Evolutionary conservation across 257 asterid genomes (phyloP).

Genomic region (Plectranthus barbatus): DNA sequence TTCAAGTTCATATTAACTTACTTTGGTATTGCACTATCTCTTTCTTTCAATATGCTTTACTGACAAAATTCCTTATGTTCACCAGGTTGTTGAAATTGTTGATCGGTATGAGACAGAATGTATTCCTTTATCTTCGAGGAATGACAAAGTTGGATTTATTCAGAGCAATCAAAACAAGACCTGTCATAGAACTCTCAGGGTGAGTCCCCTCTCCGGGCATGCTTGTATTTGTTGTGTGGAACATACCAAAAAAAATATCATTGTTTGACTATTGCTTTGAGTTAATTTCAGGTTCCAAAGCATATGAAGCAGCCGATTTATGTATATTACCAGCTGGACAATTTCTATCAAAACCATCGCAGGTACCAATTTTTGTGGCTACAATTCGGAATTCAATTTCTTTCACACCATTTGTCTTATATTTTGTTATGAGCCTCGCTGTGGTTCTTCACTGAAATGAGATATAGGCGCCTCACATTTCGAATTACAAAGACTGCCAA

Average conservation of each 20-base stretch:
- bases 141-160: constrained; percentile 39
- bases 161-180: constrained; percentile 34
- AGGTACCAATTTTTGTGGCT: constrained; percentile 37
- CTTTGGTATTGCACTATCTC: not conserved
- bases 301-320: constrained; percentile 47
- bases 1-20: not conserved
- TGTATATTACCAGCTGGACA: constrained; percentile 61
- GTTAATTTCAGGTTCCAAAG: constrained; percentile 37
- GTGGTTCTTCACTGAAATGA: constrained; percentile 6
- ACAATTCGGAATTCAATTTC: not conserved
- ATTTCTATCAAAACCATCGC: constrained; percentile 64
- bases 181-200: constrained; percentile 43
- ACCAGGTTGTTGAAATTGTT: constrained; percentile 54
- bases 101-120: constrained; percentile 49
- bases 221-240: not conserved
- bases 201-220: constrained; percentile 19
- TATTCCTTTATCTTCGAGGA: constrained; percentile 27
- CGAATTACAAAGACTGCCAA: not conserved
- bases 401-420: not conserved
- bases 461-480: not conserved
- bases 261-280: constrained; percentile 9
- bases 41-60: constrained; percentile 6
- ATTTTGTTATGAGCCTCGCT: not conserved
- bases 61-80: constrained; percentile 3
- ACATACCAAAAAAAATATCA: not conserved